phyloP scores from a whole-genome alignment of 129 eudicot genomes.

The sunflower (Helianthus annuus) region HanXRQr2.0-SUNRISE NC_035436.2:69791379-69791878 shows the following conservation, averaged over 20 bases:
- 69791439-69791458: neutral
- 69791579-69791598: conserved; percentile 7
- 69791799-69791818: neutral
- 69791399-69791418: neutral
- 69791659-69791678: neutral
- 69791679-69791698: neutral
- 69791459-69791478: neutral
- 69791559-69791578: neutral
- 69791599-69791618: neutral
- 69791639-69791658: neutral
- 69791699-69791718: neutral
- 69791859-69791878: neutral
- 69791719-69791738: neutral
- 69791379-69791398: neutral
- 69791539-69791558: neutral
- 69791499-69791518: neutral
- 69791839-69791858: neutral
- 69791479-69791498: neutral
- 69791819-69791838: neutral
- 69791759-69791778: neutral
- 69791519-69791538: neutral
- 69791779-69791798: neutral
- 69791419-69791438: neutral
- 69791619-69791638: neutral
- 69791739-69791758: neutral